Percentiles rank a stretch among this genome's conserved stretches.
These are phyloP conservation scores for Kalmusia sp. DNA, from an alignment of 2,329 filamentous ascomycete species.

Conservation along the genomic window DNA sequence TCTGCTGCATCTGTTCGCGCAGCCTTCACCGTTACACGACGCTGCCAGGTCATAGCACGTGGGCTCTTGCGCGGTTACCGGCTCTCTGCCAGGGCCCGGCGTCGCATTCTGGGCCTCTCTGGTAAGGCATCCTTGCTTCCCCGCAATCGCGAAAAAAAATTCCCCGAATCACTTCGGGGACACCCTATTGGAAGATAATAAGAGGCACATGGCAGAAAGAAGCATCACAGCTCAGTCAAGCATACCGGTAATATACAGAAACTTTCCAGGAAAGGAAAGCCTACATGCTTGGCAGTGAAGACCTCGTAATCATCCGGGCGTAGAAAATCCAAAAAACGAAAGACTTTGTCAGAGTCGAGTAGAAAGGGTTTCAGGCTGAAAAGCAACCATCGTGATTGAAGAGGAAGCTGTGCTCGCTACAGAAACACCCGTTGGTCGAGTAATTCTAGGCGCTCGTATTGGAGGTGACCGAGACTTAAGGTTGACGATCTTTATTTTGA, in stretches of 20 bases:
- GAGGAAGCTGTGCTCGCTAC: not conserved
- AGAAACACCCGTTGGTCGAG: not conserved
- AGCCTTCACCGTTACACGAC: conserved; percentile 24
- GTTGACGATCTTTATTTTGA: no score
- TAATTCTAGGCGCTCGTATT: no score
- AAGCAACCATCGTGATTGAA: no score
- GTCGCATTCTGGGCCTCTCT: not conserved
- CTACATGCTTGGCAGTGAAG: not conserved
- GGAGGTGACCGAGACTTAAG: no score
- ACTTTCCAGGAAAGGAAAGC: not conserved
- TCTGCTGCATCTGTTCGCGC: conserved; percentile 26
- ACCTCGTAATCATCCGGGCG: not conserved
- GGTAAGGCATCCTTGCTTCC: conserved; percentile 4
- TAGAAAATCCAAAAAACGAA: not conserved
- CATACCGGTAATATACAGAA: not conserved
- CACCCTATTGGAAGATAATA: not conserved
- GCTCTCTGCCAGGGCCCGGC: no score
- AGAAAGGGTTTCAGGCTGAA: not conserved
- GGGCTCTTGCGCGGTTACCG: conserved; percentile 12
- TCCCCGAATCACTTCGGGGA: conserved; percentile 1
- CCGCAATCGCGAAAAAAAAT: conserved; percentile 7
- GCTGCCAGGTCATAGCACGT: conserved; percentile 18
- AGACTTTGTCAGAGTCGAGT: not conserved
- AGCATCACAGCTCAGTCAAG: not conserved
- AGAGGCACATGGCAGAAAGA: not conserved